A percentile compares a stretch with the other conserved stretches of the same genome.
These are phyloP conservation scores for Penicillium chermesinum DNA, from an alignment of 495 filamentous ascomycete genomes.

Conservation along the genomic window DNA sequence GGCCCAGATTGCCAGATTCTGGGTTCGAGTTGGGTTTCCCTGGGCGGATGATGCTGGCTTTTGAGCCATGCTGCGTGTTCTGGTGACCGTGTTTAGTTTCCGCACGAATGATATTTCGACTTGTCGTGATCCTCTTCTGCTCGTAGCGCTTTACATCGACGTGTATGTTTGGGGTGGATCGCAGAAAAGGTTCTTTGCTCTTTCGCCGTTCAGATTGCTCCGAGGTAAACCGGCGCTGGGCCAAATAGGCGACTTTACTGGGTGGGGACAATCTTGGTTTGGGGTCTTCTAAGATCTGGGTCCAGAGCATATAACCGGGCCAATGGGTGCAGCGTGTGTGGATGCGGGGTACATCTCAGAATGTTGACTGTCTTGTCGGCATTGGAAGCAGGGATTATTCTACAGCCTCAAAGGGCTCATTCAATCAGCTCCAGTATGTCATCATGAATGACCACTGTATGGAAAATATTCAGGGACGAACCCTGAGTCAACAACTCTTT, in stretches of 20 bases:
- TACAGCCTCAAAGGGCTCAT: too few species aligned
- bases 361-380: too few species aligned
- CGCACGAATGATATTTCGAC: neutral
- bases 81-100: too few species aligned
- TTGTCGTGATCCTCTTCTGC: neutral
- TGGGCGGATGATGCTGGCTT: neutral
- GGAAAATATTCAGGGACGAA: too few species aligned
- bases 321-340: neutral
- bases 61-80: slow-evolving; percentile 2
- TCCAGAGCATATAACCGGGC: neutral
- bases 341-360: neutral
- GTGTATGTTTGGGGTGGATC: slow-evolving; percentile 1
- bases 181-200: neutral
- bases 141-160: neutral
- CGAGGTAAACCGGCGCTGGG: slow-evolving; percentile 9
- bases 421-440: too few species aligned
- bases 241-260: slow-evolving; percentile 16
- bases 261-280: slow-evolving; percentile 4
- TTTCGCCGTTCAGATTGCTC: slow-evolving; percentile 3
- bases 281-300: too few species aligned
- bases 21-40: slow-evolving; percentile 16
- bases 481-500: too few species aligned
- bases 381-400: too few species aligned
- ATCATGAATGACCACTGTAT: too few species aligned
- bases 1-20: slow-evolving; percentile 24